Conservation (phyloP, 768 basidiomycete genomes). For the Trametes meyenii region DNA sequence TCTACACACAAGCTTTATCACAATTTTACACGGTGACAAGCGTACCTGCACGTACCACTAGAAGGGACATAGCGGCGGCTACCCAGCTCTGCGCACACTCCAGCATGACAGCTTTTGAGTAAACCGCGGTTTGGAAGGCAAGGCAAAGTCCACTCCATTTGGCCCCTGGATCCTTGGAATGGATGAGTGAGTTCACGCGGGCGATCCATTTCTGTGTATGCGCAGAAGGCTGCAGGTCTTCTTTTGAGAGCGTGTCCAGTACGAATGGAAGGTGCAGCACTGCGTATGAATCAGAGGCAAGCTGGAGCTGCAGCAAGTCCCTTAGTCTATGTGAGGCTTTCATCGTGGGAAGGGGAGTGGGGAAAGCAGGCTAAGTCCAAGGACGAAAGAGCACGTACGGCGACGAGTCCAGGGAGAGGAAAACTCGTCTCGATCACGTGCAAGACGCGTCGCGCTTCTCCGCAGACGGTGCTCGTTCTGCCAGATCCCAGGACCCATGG, state of each 20-base stretch:
- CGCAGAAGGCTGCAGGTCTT: constrained; percentile 59
- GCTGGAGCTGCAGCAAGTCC: constrained; percentile 66
- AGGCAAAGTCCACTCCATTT: constrained; percentile 82
- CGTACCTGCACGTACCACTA: constrained; percentile 55
- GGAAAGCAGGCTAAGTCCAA: neutral
- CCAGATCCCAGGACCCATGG: no score
- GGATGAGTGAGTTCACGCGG: constrained; percentile 73
- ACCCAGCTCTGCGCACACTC: constrained; percentile 79
- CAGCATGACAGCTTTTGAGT: constrained; percentile 62
- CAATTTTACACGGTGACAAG: constrained; percentile 38
- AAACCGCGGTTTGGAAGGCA: constrained; percentile 63
- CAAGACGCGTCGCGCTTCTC: constrained; percentile 9
- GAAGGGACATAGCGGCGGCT: constrained; percentile 59
- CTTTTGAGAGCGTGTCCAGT: constrained; percentile 53
- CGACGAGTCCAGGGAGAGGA: no score
- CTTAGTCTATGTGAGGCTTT: constrained; percentile 54
- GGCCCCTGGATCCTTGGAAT: constrained; percentile 74
- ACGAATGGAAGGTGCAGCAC: constrained; percentile 61
- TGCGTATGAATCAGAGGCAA: constrained; percentile 68
- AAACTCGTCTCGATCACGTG: constrained; percentile 24
- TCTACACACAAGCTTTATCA: constrained; percentile 50
- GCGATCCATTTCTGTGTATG: constrained; percentile 76
- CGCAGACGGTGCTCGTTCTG: no score
- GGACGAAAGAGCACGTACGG: neutral
- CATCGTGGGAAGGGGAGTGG: neutral